These are phyloP conservation scores for Kewa caespitosa DNA, from an alignment of 179 eudicot genomes.

Conservation along the genomic window DNA sequence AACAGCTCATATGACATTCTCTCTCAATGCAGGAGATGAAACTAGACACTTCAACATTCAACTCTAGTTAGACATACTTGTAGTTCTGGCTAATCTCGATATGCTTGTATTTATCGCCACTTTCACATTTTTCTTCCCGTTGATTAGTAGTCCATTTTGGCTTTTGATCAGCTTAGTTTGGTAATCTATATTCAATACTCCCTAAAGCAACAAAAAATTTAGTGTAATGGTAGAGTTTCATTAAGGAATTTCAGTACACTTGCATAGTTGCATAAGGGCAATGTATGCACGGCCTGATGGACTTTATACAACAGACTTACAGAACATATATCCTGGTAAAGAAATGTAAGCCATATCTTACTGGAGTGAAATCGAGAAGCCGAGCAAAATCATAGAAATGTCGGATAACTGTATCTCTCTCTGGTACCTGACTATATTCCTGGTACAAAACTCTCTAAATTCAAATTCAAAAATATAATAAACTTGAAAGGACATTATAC, in stretches of 20 bases:
- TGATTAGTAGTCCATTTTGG: neutral
- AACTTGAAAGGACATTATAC: neutral
- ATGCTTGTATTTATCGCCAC: no score
- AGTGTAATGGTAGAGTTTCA: no score
- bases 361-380: constrained; percentile 7
- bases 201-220: no score
- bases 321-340: neutral
- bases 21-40: constrained; percentile 56
- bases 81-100: neutral
- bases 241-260: no score
- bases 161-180: neutral
- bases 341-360: neutral
- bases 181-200: no score
- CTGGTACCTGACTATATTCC: neutral
- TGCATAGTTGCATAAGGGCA: neutral
- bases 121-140: no score
- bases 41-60: constrained; percentile 68
- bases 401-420: neutral
- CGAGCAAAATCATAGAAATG: constrained; percentile 6
- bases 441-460: constrained; percentile 12
- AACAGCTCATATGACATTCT: constrained; percentile 46
- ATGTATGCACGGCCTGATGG: neutral
- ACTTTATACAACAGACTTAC: neutral
- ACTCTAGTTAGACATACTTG: constrained; percentile 26
- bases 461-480: constrained; percentile 27